Base-by-base conservation (phyloP, 2,329 filamentous ascomycete species). In the Trichoderma sp. region DNA sequence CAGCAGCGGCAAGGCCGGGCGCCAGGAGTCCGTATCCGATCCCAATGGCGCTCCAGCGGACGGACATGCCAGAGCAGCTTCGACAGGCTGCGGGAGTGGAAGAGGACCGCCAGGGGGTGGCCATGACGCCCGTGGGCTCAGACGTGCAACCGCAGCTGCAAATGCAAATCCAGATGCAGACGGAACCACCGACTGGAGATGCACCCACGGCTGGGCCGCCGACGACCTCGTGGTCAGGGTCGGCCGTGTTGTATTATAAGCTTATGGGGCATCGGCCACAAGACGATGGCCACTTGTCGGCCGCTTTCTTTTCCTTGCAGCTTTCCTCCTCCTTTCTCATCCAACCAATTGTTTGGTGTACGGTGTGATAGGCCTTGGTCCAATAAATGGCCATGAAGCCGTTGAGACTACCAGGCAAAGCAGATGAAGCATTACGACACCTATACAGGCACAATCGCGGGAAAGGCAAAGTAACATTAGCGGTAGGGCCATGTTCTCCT, bases 191-290 rank as follows among this genome's bases (percentile, higher is more conserved):
- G 41, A 26, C 45, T 47, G 44, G 54, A 30, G 62, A 64, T 24
- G 26, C 45, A 7, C 62, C 45, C 26, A 34, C 54, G 9, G 62
- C 19, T 24, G 45, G 54, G 34, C 58, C 62, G 21, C 62, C 62
- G n/a, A 41, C 45, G 17, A 52, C 62, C 19, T 55, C 60, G 24
- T 64, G 62, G 62, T 64, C 62, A 44, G 62, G 54, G 34, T 64
- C 62, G 34, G 44, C 62, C n/a, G 54, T 52, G 19, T 64, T 54
- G 15, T 64, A 55, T 43, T 64, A 60, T 50, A 51, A 45, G 58
- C 24, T 14, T 12, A 39, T 34, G 30, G 30, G 30, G 10, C 30
- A 39, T 39, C 10, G 34, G 12, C 34, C 34, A 14, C 34, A 4
- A 5, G 34, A 1, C 34, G 12, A 14, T 10, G 34, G 12, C 34